These are phyloP conservation scores for Emericellopsis cladophorae DNA, from an alignment of 2,329 filamentous ascomycete genomes.

Conservation along the genomic window DNA sequence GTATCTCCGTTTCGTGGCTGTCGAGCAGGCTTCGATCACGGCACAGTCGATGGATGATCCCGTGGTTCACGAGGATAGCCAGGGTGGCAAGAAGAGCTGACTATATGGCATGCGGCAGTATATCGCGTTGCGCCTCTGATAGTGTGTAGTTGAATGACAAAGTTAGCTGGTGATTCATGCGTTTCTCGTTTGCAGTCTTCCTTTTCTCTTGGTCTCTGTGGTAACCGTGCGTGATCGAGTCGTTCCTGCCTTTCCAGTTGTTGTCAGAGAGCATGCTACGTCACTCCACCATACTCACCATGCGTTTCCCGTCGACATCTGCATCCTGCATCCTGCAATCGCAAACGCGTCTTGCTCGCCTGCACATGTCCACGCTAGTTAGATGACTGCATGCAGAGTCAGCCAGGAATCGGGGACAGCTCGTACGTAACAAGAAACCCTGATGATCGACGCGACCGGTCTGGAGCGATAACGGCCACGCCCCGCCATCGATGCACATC, in stretches of 20 bases:
- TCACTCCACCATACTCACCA: background rate
- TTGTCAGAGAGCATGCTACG: background rate
- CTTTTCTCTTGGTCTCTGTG: background rate
- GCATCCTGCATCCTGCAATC: background rate
- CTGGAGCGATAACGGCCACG: background rate
- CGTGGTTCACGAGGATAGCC: slow-evolving; percentile 1
- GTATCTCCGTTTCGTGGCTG: slow-evolving; percentile 19
- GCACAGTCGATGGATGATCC: slow-evolving; percentile 5
- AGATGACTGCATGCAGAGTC: background rate
- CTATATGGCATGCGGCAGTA: background rate
- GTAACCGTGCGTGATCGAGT: background rate
- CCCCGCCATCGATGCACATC: background rate
- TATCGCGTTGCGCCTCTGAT: background rate
- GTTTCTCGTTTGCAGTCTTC: background rate
- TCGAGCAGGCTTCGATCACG: background rate
- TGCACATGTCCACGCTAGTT: background rate
- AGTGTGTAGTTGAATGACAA: background rate
- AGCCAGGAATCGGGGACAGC: background rate
- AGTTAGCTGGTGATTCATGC: background rate
- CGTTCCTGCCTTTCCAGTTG: background rate
- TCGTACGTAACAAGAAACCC: background rate
- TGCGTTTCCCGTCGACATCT: background rate
- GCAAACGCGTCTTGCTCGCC: background rate
- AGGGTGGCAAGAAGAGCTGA: background rate
- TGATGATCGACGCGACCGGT: background rate